Base-by-base conservation (phyloP, 2,329 filamentous ascomycete species). In the Ascochyta viciae-villosae region DNA sequence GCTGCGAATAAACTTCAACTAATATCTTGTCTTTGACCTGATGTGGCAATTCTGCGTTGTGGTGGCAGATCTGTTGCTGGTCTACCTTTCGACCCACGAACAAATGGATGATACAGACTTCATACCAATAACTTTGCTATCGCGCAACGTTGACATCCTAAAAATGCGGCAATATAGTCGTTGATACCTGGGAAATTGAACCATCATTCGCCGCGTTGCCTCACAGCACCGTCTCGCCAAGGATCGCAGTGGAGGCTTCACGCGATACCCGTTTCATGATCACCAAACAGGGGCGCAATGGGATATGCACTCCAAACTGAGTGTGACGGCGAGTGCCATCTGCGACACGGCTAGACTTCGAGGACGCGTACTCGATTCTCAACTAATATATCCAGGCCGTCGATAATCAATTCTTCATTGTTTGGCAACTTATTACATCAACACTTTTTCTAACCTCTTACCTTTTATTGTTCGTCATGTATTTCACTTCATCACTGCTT, bases 231-330 rank as follows among this genome's bases (percentile, higher is more conserved):
- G 43, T 41, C 44, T 53, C 53, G 68, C 67, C 65, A 71, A 69
- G 66, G 52, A 53, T 27, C 7, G 34, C 8, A 19, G 43, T 37
- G 43, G 42, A 43, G 43, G 38, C 50, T 64, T 73, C 71, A 56
- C 41, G 61, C 72, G 67, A 40, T 54, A 43, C 56, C 49, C 40
- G 72, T 75, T 74, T 74, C 72, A 73, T 53, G 51, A 50, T 33
- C 58, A 55, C 51, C 62, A 38, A 58, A 42, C 39, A 61, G 33
- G 34, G 38, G 24, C 22, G 33, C 27, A 39, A 48, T 37, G 43
- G 26, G 10, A 56, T 47, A 51, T 51, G 63, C 60, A 57, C 57
- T 58, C 47, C 59, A 58, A 41, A 40, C 43, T 34, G 54, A 52
- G 37, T 70, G 67, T 57, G 49, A 68, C 69, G 64, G 45, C 37